phyloP scores from a whole-genome alignment of 176 grass and related monocot species.

The Areca catechu region DNA sequence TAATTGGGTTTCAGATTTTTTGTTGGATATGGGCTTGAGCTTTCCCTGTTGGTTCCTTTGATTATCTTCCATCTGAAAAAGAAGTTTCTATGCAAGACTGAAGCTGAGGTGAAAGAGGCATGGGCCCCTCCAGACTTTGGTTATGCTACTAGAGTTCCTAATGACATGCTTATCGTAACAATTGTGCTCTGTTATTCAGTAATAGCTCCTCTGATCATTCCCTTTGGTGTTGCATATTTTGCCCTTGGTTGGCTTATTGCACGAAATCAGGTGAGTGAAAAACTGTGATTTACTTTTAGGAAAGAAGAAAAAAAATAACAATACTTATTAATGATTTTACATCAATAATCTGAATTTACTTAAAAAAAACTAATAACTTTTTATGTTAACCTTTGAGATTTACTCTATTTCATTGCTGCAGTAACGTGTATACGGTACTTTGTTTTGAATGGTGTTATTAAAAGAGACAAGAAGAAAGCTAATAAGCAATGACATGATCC shows the following conservation, averaged over 20 bases:
- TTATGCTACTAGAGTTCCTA: slow-evolving; percentile 66
- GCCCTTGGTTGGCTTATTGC: slow-evolving; percentile 79
- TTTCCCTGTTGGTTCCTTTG: slow-evolving; percentile 78
- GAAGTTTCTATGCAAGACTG: slow-evolving; percentile 93
- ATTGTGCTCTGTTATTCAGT: slow-evolving; percentile 88
- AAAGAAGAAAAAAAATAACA: too few relatives aligned
- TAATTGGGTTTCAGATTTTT: slow-evolving; percentile 56
- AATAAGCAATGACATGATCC: too few relatives aligned
- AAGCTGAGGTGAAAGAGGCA: slow-evolving; percentile 65
- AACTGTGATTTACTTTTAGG: slow-evolving; percentile 5
- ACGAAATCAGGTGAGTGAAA: slow-evolving; percentile 56
- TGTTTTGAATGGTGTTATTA: too few relatives aligned
- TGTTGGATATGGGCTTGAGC: slow-evolving; percentile 88
- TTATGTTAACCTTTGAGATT: too few relatives aligned
- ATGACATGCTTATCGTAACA: slow-evolving; percentile 80
- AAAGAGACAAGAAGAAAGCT: too few relatives aligned
- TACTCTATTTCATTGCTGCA: too few relatives aligned
- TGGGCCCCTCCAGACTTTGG: slow-evolving; percentile 67
- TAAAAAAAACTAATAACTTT: too few relatives aligned
- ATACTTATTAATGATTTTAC: too few relatives aligned
- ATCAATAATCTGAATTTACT: too few relatives aligned
- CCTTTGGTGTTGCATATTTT: slow-evolving; percentile 77
- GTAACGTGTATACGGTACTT: too few relatives aligned
- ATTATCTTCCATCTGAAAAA: slow-evolving; percentile 91
- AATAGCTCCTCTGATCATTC: slow-evolving; percentile 80